Conservation (phyloP, 2,329 filamentous ascomycete species). For the Harringtonia lauricola region DNA sequence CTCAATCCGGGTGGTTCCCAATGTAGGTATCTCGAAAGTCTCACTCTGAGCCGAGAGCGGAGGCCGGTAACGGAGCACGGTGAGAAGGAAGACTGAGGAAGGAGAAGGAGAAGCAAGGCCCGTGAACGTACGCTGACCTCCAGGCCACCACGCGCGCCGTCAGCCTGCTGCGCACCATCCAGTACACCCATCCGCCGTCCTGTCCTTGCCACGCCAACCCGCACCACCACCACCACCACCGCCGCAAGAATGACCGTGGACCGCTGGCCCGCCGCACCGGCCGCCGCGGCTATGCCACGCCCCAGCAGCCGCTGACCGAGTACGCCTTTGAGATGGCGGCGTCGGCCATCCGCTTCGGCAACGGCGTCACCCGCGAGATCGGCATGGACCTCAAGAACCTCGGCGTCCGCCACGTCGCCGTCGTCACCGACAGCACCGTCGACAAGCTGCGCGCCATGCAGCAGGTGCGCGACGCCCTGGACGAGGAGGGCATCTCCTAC, state of each 20-base stretch:
- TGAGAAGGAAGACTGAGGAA: no score
- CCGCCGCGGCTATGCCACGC: slow-evolving; percentile 57
- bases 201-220: slow-evolving; percentile 94
- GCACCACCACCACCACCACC: slow-evolving; percentile 59
- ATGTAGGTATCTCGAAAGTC: slow-evolving; percentile 16
- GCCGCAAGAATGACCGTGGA: no score
- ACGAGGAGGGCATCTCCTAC: slow-evolving; percentile 67
- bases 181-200: slow-evolving; percentile 75
- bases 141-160: slow-evolving; percentile 54
- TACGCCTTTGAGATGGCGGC: slow-evolving; percentile 99
- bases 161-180: slow-evolving; percentile 75
- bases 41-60: neutral
- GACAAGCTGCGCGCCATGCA: slow-evolving; percentile 78
- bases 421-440: slow-evolving; percentile 83
- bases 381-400: slow-evolving; percentile 97
- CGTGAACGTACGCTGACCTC: no score
- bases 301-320: slow-evolving; percentile 73
- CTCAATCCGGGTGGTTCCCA: slow-evolving; percentile 21
- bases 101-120: neutral
- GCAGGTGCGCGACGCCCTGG: slow-evolving; percentile 73
- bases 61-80: no score
- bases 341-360: slow-evolving; percentile 86
- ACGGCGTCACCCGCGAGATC: slow-evolving; percentile 87
- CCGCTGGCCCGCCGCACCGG: slow-evolving; percentile 41
- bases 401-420: slow-evolving; percentile 74